A percentile compares a stretch with the other conserved stretches of the same genome.
These are phyloP conservation scores for Malania oleifera DNA, from an alignment of 164 flowering plant species.

Conservation along the genomic window DNA sequence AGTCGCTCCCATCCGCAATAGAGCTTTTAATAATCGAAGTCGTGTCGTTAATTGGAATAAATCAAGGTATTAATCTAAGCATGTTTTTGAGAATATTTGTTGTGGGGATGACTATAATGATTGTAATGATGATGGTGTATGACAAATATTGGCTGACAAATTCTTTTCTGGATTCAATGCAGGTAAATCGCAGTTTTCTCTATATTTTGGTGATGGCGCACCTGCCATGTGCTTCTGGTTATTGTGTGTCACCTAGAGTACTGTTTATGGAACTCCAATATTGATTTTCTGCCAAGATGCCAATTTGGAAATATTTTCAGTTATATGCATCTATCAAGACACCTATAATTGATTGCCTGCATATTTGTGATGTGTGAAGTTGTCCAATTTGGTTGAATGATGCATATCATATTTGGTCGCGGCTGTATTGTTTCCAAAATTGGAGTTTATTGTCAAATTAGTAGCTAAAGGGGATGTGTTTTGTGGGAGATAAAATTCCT, in stretches of 20 bases:
- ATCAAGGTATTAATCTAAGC: conserved; percentile 48
- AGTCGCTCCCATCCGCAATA: conserved; percentile 50
- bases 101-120: too few species aligned
- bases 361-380: neutral
- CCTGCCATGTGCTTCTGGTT: conserved; percentile 24
- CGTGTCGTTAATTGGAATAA: conserved; percentile 41
- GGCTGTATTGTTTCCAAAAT: neutral
- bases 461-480: neutral
- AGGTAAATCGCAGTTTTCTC: conserved; percentile 54
- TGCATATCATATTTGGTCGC: neutral
- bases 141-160: neutral
- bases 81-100: neutral
- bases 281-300: conserved; percentile 5
- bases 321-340: conserved; percentile 4
- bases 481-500: neutral
- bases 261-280: conserved; percentile 5
- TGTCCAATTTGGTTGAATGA: neutral
- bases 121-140: neutral
- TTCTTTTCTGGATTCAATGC: conserved; percentile 8
- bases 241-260: conserved; percentile 4
- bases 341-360: conserved; percentile 6
- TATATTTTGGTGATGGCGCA: conserved; percentile 19
- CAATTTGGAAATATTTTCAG: conserved; percentile 3
- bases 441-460: neutral
- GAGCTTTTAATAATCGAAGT: conserved; percentile 29